Percentiles rank a stretch among this genome's conserved stretches.
phyloP scores from a whole-genome alignment of 305 asterid species.

The Fraxinus dipetala region DNA sequence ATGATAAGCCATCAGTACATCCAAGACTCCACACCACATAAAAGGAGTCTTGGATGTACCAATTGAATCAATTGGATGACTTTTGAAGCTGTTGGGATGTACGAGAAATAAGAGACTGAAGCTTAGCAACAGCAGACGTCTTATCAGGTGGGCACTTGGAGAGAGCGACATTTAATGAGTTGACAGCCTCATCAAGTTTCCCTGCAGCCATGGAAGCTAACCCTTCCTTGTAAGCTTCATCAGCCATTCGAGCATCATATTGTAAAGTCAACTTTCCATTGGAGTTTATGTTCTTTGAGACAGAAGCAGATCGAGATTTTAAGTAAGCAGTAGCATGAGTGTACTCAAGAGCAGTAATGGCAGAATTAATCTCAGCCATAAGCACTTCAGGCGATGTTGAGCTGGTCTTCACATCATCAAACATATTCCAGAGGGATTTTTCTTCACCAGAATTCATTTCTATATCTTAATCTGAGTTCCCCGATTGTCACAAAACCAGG shows the following conservation, averaged over 20 bases:
- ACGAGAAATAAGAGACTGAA: conserved; percentile 48
- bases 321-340: conserved; percentile 42
- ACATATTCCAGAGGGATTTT: conserved; percentile 44
- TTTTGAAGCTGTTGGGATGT: conserved; percentile 33
- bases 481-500: conserved; percentile 5
- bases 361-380: conserved; percentile 58
- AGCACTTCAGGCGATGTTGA: conserved; percentile 49
- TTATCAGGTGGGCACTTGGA: conserved; percentile 58
- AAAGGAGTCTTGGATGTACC: neutral
- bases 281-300: conserved; percentile 17
- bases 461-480: neutral
- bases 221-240: conserved; percentile 55
- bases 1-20: neutral
- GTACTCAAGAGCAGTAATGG: conserved; percentile 57
- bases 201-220: conserved; percentile 57
- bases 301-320: conserved; percentile 23
- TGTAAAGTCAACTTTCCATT: conserved; percentile 11
- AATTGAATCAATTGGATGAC: conserved; percentile 32
- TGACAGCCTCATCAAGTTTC: conserved; percentile 44
- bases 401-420: conserved; percentile 43
- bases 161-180: conserved; percentile 47
- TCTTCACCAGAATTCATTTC: conserved; percentile 46
- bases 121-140: conserved; percentile 48
- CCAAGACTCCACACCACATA: neutral
- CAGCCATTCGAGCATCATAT: conserved; percentile 44